Percentiles rank a stretch among this genome's conserved stretches.
Evolutionary conservation across 352 stramenopile genomes (phyloP).

Genomic region (Globisporangium nagaii): DNA sequence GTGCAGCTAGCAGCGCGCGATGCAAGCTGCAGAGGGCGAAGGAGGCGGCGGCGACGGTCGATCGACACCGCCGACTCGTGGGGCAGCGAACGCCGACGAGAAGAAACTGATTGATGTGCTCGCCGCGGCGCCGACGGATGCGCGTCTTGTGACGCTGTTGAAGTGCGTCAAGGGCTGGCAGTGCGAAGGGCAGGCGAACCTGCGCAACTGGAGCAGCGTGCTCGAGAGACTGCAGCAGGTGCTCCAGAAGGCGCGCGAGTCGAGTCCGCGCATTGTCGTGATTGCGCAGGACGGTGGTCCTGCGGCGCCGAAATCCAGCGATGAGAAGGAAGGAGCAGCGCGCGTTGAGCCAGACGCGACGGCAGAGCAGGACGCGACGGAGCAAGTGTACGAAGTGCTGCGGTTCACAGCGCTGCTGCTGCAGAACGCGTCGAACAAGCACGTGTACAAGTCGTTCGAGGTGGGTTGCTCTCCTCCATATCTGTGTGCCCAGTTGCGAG

Average conservation of each 20-base stretch:
- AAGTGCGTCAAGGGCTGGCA: conserved; percentile 71
- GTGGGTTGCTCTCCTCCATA: conserved; percentile 9
- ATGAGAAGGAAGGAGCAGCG: conserved; percentile 3
- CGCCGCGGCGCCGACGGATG: conserved; percentile 28
- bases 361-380: conserved; percentile 33
- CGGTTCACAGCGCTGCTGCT: conserved; percentile 72
- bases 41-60: not conserved
- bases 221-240: conserved; percentile 50
- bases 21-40: conserved; percentile 10
- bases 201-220: conserved; percentile 61
- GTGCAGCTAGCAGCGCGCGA: not conserved
- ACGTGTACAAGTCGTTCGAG: conserved; percentile 59
- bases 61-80: not conserved
- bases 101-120: conserved; percentile 59
- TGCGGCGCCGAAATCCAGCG: conserved; percentile 7
- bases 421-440: conserved; percentile 79
- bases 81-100: conserved; percentile 37
- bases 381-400: conserved; percentile 63
- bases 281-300: conserved; percentile 11
- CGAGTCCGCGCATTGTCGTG: conserved; percentile 41
- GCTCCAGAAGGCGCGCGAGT: conserved; percentile 32
- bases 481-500: not conserved
- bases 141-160: conserved; percentile 48
- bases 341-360: conserved; percentile 10
- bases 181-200: conserved; percentile 73